Evolutionary conservation across 139 green algal species (phyloP).

Genomic region (Micractinium conductrix): DNA sequence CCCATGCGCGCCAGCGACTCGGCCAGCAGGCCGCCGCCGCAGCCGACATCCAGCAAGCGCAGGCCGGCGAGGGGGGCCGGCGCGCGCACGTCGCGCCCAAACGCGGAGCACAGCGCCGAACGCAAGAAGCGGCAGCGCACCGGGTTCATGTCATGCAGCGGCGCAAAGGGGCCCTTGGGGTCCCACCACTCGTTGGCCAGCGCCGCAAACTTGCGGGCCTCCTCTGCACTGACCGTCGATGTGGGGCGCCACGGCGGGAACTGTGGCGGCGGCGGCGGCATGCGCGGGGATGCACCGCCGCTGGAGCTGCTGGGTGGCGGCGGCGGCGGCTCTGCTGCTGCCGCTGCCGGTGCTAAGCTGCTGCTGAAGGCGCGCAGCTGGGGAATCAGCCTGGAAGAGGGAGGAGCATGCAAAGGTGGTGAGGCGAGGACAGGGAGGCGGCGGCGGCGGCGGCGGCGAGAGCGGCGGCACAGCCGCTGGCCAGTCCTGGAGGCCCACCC

Average conservation of each 20-base stretch:
- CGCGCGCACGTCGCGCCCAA: slow-evolving; percentile 23
- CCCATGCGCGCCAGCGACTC: slow-evolving; percentile 86
- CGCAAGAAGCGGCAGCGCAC: slow-evolving; percentile 81
- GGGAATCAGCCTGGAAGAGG: neutral
- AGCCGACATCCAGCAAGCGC: slow-evolving; percentile 89
- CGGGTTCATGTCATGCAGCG: slow-evolving; percentile 90
- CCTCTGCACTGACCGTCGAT: slow-evolving; percentile 64
- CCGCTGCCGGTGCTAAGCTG: neutral
- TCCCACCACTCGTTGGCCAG: slow-evolving; percentile 87
- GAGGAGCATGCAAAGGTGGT: neutral
- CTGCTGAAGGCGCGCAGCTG: neutral
- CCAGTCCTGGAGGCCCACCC: too few species aligned
- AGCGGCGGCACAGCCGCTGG: too few species aligned
- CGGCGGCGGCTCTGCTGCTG: neutral
- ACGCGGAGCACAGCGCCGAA: slow-evolving; percentile 55
- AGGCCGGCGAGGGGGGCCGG: slow-evolving; percentile 49
- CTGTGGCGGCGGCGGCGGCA: too few species aligned
- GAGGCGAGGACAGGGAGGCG: too few species aligned
- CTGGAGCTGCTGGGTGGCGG: neutral
- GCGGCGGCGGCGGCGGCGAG: too few species aligned
- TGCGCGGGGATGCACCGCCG: too few species aligned
- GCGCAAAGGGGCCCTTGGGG: slow-evolving; percentile 71
- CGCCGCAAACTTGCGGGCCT: slow-evolving; percentile 85
- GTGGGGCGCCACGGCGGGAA: too few species aligned
- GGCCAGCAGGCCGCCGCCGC: slow-evolving; percentile 85